These are phyloP conservation scores for Psilocybe cubensis DNA, from an alignment of 768 basidiomycete species.

Conservation along the genomic window DNA sequence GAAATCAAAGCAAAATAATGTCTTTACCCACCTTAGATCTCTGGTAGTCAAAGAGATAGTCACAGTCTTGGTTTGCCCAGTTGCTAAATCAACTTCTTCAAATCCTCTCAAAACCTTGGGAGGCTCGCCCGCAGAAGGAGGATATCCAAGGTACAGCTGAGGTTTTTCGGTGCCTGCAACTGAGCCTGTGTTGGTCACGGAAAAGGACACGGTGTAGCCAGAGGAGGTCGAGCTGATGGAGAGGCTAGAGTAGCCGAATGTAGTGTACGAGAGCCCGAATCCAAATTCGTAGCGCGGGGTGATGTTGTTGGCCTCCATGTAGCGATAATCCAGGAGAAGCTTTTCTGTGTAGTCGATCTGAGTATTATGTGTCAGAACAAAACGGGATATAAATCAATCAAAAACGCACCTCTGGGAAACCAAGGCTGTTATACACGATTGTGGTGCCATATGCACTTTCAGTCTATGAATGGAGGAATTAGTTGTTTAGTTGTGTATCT, in stretches of 20 bases:
- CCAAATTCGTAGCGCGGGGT: slow-evolving; percentile 68
- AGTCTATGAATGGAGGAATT: slow-evolving; percentile 24
- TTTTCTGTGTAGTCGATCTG: slow-evolving; percentile 72
- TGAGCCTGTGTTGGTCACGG: slow-evolving; percentile 49
- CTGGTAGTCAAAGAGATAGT: slow-evolving; percentile 39
- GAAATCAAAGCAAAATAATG: neutral
- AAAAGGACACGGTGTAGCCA: slow-evolving; percentile 43
- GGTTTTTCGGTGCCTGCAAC: slow-evolving; percentile 56
- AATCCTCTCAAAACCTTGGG: slow-evolving; percentile 55
- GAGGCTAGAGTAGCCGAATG: slow-evolving; percentile 63
- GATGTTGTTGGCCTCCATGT: slow-evolving; percentile 58
- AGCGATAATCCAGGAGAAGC: slow-evolving; percentile 68
- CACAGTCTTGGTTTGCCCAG: slow-evolving; percentile 39
- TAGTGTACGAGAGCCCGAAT: slow-evolving; percentile 76
- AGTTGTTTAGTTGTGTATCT: neutral
- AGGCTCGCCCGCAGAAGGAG: slow-evolving; percentile 48
- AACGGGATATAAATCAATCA: slow-evolving; percentile 15
- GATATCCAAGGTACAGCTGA: slow-evolving; percentile 57
- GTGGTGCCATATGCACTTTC: slow-evolving; percentile 44
- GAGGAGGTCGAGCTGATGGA: slow-evolving; percentile 35
- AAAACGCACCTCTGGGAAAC: slow-evolving; percentile 39
- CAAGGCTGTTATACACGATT: slow-evolving; percentile 45
- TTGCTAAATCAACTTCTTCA: slow-evolving; percentile 45
- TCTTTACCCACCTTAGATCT: slow-evolving; percentile 46
- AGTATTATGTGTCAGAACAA: neutral